These are phyloP conservation scores for Eimeria mitis DNA, from an alignment of 169 alveolate genomes.

Conservation along the genomic window DNA sequence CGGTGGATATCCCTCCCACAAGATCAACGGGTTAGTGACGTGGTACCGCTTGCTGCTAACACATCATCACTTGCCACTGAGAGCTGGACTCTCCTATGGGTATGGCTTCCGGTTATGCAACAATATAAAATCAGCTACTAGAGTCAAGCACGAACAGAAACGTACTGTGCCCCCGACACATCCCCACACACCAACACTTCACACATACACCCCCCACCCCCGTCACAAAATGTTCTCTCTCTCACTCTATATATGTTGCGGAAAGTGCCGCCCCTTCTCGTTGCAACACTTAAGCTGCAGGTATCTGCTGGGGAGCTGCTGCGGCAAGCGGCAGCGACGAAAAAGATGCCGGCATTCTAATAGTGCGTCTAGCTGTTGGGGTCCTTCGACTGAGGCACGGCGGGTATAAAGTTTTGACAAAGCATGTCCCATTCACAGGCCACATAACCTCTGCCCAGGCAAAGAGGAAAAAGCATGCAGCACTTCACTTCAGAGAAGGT, in stretches of 20 bases:
- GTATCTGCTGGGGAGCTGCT: background rate
- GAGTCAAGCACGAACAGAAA: background rate
- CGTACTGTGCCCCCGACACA: background rate
- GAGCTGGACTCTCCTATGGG: background rate
- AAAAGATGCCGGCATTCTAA: background rate
- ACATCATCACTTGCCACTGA: background rate
- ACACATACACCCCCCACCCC: background rate
- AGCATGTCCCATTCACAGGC: background rate
- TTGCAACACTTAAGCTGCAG: background rate
- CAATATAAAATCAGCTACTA: background rate
- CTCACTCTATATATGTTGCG: background rate
- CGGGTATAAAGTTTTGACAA: background rate
- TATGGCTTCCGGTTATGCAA: background rate
- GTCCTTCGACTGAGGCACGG: background rate
- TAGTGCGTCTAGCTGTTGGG: background rate
- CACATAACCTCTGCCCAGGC: background rate
- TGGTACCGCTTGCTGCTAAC: background rate
- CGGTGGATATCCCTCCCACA: background rate
- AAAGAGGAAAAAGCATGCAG: background rate
- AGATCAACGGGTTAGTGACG: no score
- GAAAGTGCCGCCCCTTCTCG: background rate
- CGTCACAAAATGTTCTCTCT: background rate
- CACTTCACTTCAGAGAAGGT: background rate
- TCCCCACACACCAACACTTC: background rate
- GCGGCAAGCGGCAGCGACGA: background rate